Base-by-base conservation (phyloP, 1,139 yeast genomes). In the Kazachstania sp. region DNA sequence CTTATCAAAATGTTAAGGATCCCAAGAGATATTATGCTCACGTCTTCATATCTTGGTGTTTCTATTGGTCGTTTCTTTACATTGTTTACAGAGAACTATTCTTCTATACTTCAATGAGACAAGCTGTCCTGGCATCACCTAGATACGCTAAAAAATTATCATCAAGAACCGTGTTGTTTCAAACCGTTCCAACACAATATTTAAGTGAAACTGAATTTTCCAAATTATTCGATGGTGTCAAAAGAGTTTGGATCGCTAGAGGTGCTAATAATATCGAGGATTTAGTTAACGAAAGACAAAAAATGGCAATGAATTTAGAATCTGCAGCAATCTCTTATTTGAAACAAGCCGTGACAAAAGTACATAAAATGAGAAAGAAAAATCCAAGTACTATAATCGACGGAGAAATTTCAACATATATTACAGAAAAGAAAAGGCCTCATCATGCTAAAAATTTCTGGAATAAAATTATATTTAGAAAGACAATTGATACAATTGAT, bases 401-500 rank as follows among this genome's bases (percentile, higher is more conserved):
- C 15, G 71, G 71, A 51, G 77, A 79, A 49, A 71, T 87, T 47
- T 62, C 70, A 44, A 71, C 77, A n/a, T 86, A 83, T 62, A 85
- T 87, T 39, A 84, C 88, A 2, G 78, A 73, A 46, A 79, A 81
- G 58, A 86, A 88, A 65, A 74, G 94, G 53, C 97, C 97, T 26
- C 74, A 77, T 31, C 81, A 79, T 62, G 79, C 77, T 55, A 72
- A 69, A 9, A 39, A 40, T 13, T 44, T 41, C 16, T 49, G 46
- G 49, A 34, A 63, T 31, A 81, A 72, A 73, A 71, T 78, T 45
- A 71, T 87, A 51, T 71, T 85, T 59, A 95, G 95, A 53, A 71
- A 85, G 67, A 90, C 88, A 67, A 95, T 90, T 48, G 92, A 85
- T 59, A 83, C 95, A 29, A 80, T 92, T 54, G 73, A 81, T 50